Evolutionary conservation across 495 filamentous ascomycete species (phyloP).

Genomic region (Penicillium crystallinum): DNA sequence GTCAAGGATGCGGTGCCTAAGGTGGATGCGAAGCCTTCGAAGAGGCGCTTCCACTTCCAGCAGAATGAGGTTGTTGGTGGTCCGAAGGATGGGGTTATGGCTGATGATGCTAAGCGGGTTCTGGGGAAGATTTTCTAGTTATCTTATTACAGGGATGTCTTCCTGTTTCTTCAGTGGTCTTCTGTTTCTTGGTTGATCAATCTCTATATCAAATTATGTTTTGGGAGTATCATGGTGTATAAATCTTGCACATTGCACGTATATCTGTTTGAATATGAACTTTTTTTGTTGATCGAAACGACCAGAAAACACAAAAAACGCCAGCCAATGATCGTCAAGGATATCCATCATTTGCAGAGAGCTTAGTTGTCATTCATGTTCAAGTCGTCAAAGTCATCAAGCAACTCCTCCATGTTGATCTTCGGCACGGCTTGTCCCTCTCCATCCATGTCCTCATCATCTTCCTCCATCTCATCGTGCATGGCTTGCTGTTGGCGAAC

Average conservation of each 20-base stretch:
- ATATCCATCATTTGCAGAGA: conserved; percentile 24
- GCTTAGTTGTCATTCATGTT: conserved; percentile 40
- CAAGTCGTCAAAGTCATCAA: conserved; percentile 81
- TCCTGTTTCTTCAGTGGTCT: background rate
- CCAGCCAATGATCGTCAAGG: conserved; percentile 29
- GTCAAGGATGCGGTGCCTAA: conserved; percentile 12
- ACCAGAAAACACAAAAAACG: conserved; percentile 18
- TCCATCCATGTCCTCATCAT: conserved; percentile 54
- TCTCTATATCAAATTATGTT: background rate
- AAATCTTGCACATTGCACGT: conserved; percentile 5
- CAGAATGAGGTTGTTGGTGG: conserved; percentile 58
- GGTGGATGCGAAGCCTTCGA: conserved; percentile 25
- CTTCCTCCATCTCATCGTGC: conserved; percentile 63
- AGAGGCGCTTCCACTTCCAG: conserved; percentile 74
- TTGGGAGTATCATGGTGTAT: too few species aligned
- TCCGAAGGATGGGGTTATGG: conserved; percentile 43
- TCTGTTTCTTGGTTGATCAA: background rate
- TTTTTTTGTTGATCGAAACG: conserved; percentile 12
- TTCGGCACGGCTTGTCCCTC: conserved; percentile 57
- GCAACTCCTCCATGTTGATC: conserved; percentile 76
- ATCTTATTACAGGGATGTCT: background rate
- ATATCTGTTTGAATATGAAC: conserved; percentile 14
- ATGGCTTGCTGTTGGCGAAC: conserved; percentile 34
- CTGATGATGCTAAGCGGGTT: conserved; percentile 68
- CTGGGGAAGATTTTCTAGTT: conserved; percentile 71